Evolutionary conservation across 2,329 filamentous ascomycete genomes (phyloP).

Genomic region (Pseudogymnoascus sp.): DNA sequence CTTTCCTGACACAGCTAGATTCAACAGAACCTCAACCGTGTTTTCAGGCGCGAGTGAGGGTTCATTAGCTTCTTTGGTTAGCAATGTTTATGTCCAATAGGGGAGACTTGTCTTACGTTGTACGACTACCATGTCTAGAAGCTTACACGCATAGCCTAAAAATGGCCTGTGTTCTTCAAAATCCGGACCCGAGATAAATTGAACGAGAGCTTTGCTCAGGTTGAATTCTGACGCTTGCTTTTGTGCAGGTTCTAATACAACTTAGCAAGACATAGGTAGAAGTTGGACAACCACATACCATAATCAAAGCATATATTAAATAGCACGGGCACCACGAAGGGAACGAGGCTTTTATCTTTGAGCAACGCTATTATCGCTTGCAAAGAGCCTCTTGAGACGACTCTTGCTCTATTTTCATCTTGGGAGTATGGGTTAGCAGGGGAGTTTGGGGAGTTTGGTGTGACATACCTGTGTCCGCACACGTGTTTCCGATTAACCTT

Average conservation of each 20-base stretch:
- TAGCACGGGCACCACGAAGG: slow-evolving; percentile 51
- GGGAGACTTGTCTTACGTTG: slow-evolving; percentile 35
- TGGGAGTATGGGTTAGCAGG: slow-evolving; percentile 6
- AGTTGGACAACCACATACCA: slow-evolving; percentile 35
- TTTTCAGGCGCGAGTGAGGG: slow-evolving; percentile 31
- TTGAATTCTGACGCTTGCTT: slow-evolving; percentile 44
- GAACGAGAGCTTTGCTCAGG: slow-evolving; percentile 42
- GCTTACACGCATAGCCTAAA: slow-evolving; percentile 47
- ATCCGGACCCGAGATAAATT: slow-evolving; percentile 40
- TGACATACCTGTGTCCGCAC: slow-evolving; percentile 47
- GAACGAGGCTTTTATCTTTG: slow-evolving; percentile 36
- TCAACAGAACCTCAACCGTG: slow-evolving; percentile 44
- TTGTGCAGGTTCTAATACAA: slow-evolving; percentile 42
- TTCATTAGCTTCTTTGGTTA: slow-evolving; percentile 22
- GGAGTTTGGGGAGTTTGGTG: slow-evolving; percentile 6
- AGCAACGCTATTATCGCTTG: slow-evolving; percentile 42
- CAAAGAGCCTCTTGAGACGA: slow-evolving; percentile 43
- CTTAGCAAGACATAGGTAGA: slow-evolving; percentile 15
- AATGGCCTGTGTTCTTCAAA: slow-evolving; percentile 36
- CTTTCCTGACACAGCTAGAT: slow-evolving; percentile 37
- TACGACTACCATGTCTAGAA: slow-evolving; percentile 44
- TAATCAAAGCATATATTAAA: slow-evolving; percentile 58
- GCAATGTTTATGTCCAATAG: slow-evolving; percentile 3
- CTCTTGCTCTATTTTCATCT: slow-evolving; percentile 52
- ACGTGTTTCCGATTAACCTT: slow-evolving; percentile 53